Percentiles rank a stretch among this genome's conserved stretches.
Evolutionary conservation across 1,284 basidiomycete genomes (phyloP).

Genomic region (Kwoniella shivajii): DNA sequence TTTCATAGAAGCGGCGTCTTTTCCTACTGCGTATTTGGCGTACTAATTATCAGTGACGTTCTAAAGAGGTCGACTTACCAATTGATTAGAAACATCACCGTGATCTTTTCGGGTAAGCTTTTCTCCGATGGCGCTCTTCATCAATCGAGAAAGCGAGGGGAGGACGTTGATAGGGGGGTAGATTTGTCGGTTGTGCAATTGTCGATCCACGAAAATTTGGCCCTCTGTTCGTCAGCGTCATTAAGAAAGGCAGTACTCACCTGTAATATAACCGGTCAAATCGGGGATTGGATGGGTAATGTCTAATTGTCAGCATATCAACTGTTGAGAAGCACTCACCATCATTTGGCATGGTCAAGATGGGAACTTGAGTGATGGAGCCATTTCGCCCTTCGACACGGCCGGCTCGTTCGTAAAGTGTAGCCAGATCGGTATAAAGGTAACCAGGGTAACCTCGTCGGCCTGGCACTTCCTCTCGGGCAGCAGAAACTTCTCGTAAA

Average conservation of each 20-base stretch:
- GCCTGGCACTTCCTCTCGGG: constrained; percentile 98
- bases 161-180: constrained; percentile 99
- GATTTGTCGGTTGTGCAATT: constrained; percentile 71
- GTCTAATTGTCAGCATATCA: constrained; percentile 61
- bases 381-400: constrained; percentile 97
- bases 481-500: constrained; percentile 96
- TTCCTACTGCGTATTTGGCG: constrained; percentile 95
- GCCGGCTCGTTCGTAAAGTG: constrained; percentile 98
- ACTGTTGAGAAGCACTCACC: constrained; percentile 60
- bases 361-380: constrained; percentile 99
- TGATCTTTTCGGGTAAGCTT: constrained; percentile 97
- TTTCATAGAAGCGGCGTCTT: constrained; percentile 98
- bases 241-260: constrained; percentile 9
- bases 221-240: constrained; percentile 61
- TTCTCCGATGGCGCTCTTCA: constrained; percentile 99
- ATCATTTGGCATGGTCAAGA: constrained; percentile 99
- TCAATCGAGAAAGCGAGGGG: constrained; percentile 95
- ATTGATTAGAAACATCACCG: constrained; percentile 96
- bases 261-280: constrained; percentile 98
- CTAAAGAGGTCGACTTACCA: constrained; percentile 60
- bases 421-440: constrained; percentile 91
- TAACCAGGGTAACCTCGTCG: constrained; percentile 94
- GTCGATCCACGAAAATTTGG: constrained; percentile 96
- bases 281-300: constrained; percentile 99
- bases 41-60: constrained; percentile 62